Evolutionary conservation across 306 rosid genomes (phyloP), one percentile per base, ranked within the genome.

Genomic region (Hippophae gyantsensis): DNA sequence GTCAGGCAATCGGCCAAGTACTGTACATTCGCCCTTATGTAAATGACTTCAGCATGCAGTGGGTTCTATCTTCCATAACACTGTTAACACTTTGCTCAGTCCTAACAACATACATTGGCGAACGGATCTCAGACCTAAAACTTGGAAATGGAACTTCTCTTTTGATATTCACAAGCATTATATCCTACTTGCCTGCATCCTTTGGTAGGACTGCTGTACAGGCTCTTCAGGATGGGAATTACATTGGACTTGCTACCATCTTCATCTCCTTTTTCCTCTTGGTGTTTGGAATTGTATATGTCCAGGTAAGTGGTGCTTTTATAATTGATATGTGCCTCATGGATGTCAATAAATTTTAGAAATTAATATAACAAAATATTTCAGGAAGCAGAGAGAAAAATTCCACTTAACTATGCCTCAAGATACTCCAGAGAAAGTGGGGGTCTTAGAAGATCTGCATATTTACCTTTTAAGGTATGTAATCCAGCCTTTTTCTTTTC

Each of bases 381-480:
- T 78, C 85, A 87, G 98, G 96, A 90, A 83, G 98, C 98, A 54
- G 95, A 90, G 81, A 83, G 95, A 81, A 90, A 90, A 80, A 90
- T 90, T 69, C 98, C 98, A 43, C 74, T 90, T 43, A 90, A 90
- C 73, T 87, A 87, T 78, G 98, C 96, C 58, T 90, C 98, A 62
- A 79, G 98, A 78, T 83, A 79, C 78, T 70, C 82, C 64, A 81
- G 84, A 73, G 79, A 57, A 87, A 77, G 76, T 61, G 82, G 89
- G 62, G 96, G 96, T 60, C 83, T 81, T 72, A 81, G 87, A 73
- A 85, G 81, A 70, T 85, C 98, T 55, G 96, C 96, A 76, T 90
- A 87, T 81, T 79, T 90, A 38, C 95, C 96, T 50, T 90, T 90
- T 77, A 90, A 90, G 95, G 96, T 90, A 47, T 58, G 76, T 58